A percentile compares a stretch with the other conserved stretches of the same genome.
Conservation (phyloP, 768 basidiomycete species). For the Rhizopogon salebrosus region DNA sequence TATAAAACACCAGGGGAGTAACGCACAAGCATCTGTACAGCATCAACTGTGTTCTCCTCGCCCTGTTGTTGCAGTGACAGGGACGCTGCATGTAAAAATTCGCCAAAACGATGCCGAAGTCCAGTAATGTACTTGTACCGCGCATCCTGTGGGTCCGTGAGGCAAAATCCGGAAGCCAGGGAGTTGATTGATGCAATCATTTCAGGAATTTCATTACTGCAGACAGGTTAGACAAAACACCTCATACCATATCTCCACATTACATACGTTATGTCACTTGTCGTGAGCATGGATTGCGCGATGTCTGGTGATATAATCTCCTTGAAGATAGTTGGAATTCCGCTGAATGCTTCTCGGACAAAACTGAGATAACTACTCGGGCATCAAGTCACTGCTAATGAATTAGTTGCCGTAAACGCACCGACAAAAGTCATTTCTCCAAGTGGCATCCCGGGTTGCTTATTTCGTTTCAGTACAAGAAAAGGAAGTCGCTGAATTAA, state of each 20-base stretch:
- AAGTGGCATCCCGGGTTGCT: slow-evolving; percentile 48
- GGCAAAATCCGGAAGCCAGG: slow-evolving; percentile 59
- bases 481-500: slow-evolving; percentile 1
- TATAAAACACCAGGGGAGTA: not conserved
- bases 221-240: not conserved
- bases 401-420: slow-evolving; percentile 23
- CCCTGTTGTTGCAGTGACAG: slow-evolving; percentile 63
- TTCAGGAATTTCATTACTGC: slow-evolving; percentile 69
- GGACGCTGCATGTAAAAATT: slow-evolving; percentile 68
- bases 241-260: not conserved
- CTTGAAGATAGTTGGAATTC: slow-evolving; percentile 62
- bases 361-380: slow-evolving; percentile 55
- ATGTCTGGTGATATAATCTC: slow-evolving; percentile 50
- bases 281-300: slow-evolving; percentile 34
- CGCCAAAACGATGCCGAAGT: slow-evolving; percentile 59
- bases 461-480: not conserved
- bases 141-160: slow-evolving; percentile 60
- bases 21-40: slow-evolving; percentile 44
- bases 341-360: slow-evolving; percentile 70
- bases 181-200: slow-evolving; percentile 66
- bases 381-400: not conserved
- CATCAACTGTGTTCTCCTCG: slow-evolving; percentile 78
- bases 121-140: slow-evolving; percentile 55
- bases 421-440: slow-evolving; percentile 88
- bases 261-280: slow-evolving; percentile 67